Evolutionary conservation across 2,329 filamentous ascomycete species (phyloP).

Genomic region (Botryotinia calthae): DNA sequence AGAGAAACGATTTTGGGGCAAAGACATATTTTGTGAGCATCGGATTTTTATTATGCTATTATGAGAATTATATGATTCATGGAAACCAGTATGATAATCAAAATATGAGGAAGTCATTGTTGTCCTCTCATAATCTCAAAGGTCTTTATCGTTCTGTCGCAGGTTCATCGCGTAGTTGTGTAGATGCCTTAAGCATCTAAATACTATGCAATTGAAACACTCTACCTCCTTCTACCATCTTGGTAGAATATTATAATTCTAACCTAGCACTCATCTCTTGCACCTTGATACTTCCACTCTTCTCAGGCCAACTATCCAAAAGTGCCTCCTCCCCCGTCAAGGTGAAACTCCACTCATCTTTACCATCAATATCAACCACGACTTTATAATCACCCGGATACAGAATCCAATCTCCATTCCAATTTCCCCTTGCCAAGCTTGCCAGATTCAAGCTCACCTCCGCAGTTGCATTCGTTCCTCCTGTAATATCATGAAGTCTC

Average conservation of each 20-base stretch:
- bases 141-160: not conserved
- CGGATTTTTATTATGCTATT: not conserved
- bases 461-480: conserved; percentile 38
- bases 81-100: accelerated
- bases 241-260: not conserved
- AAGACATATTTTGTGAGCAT: too few species aligned
- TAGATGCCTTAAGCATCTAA: not conserved
- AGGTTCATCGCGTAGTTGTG: not conserved
- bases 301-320: conserved; percentile 40
- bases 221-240: not conserved
- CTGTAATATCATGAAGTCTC: conserved; percentile 35
- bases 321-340: conserved; percentile 46
- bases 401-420: conserved; percentile 49
- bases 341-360: conserved; percentile 45
- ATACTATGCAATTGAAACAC: not conserved
- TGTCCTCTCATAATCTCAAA: not conserved
- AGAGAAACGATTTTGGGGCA: too few species aligned
- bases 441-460: conserved; percentile 48
- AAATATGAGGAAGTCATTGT: not conserved
- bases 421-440: conserved; percentile 49
- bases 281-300: not conserved
- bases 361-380: conserved; percentile 45
- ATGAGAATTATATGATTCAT: not conserved
- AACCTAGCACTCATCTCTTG: not conserved
- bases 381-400: conserved; percentile 54